Percentiles rank a stretch among this genome's conserved stretches.
Conservation (phyloP, 768 basidiomycete genomes). For the Scleroderma bovista region DNA sequence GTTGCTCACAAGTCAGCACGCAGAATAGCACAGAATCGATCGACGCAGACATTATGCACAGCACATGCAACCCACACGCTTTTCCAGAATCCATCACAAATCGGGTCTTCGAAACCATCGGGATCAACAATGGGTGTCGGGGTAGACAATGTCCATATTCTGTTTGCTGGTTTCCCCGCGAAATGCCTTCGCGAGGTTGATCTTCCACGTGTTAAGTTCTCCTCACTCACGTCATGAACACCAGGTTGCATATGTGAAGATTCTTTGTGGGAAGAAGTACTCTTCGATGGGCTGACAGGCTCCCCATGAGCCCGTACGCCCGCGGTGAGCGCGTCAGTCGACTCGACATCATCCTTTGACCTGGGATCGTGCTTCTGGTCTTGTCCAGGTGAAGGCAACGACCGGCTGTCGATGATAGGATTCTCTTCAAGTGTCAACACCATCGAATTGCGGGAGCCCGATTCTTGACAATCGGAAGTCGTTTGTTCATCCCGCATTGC, state of each 20-base stretch:
- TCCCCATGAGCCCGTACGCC: constrained; percentile 48
- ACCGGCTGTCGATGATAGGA: constrained; percentile 45
- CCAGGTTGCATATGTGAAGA: constrained; percentile 43
- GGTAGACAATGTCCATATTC: constrained; percentile 58
- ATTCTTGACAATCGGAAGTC: constrained; percentile 45
- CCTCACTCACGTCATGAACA: constrained; percentile 40
- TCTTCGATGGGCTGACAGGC: constrained; percentile 35
- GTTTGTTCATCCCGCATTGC: constrained; percentile 45
- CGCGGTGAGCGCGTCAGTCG: constrained; percentile 30
- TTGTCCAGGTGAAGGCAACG: constrained; percentile 21
- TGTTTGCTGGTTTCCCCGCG: constrained; percentile 44
- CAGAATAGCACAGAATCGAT: background rate
- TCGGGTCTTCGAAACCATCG: constrained; percentile 82
- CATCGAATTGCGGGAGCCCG: constrained; percentile 55
- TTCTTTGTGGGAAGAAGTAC: constrained; percentile 38
- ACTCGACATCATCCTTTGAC: background rate
- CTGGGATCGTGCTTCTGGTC: constrained; percentile 10
- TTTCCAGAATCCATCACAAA: constrained; percentile 85
- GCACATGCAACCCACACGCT: constrained; percentile 85
- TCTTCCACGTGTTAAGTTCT: constrained; percentile 46
- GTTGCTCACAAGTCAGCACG: background rate
- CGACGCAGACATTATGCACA: constrained; percentile 70
- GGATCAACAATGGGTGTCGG: constrained; percentile 69
- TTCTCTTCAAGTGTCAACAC: constrained; percentile 73
- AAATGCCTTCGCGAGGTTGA: constrained; percentile 51